These are phyloP conservation scores for Fistulinella prunicolor DNA, from an alignment of 768 basidiomycete species.

Conservation along the genomic window DNA sequence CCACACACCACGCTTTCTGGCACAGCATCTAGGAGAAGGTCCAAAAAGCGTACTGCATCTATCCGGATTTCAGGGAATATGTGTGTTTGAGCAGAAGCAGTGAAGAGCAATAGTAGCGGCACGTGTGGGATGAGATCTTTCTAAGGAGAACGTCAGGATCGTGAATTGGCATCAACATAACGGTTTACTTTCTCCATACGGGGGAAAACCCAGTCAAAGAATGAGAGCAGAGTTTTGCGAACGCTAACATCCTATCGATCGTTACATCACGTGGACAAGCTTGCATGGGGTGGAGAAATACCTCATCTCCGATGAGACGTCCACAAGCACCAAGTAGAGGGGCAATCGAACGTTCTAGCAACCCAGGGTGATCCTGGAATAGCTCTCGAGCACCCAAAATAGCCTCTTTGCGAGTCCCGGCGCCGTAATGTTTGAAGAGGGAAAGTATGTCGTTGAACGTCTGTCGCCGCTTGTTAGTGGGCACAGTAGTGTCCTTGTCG, in stretches of 20 bases:
- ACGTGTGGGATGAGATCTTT: constrained; percentile 72
- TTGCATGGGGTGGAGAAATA: constrained; percentile 30
- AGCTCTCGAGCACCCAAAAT: constrained; percentile 71
- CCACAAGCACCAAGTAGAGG: constrained; percentile 56
- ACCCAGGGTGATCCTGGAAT: constrained; percentile 55
- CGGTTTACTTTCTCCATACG: constrained; percentile 52
- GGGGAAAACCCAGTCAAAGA: constrained; percentile 72
- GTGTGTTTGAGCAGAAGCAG: constrained; percentile 87
- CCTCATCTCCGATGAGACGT: constrained; percentile 83
- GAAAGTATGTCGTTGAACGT: constrained; percentile 73
- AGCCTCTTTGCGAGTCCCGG: constrained; percentile 75
- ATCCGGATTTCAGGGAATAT: constrained; percentile 95
- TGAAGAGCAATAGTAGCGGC: constrained; percentile 74
- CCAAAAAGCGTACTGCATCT: constrained; percentile 80
- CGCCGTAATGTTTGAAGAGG: constrained; percentile 82
- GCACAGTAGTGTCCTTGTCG: constrained; percentile 52
- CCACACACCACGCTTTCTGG: constrained; percentile 65
- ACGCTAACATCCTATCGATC: constrained; percentile 69
- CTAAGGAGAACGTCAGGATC: constrained; percentile 37
- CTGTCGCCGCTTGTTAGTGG: constrained; percentile 74
- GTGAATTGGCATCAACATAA: not conserved
- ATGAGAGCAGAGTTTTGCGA: constrained; percentile 65
- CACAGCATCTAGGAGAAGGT: constrained; percentile 66
- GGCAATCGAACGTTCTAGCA: constrained; percentile 52
- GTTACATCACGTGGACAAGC: not conserved